Conservation (phyloP, 495 filamentous ascomycete genomes). For the Tirmania nivea region DNA sequence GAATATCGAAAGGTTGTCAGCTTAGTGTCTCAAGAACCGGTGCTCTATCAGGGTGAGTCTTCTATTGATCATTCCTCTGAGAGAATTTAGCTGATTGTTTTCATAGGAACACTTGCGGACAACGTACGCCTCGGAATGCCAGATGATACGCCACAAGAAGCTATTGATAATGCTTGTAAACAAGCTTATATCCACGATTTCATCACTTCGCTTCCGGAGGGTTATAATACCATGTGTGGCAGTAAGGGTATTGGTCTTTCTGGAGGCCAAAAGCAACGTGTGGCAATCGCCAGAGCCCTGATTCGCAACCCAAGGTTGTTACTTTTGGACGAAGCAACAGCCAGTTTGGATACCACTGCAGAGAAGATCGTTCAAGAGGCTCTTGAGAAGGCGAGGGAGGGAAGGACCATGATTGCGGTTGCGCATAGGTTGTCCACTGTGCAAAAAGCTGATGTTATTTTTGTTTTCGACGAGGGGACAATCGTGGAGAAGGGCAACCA, state of each 20-base stretch:
- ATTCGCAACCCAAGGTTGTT: conserved; percentile 48
- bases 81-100: not conserved
- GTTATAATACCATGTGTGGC: conserved; percentile 39
- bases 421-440: conserved; percentile 31
- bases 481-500: conserved; percentile 23
- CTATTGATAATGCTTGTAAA: conserved; percentile 33
- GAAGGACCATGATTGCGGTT: conserved; percentile 48
- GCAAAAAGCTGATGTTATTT: conserved; percentile 21
- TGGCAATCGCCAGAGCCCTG: conserved; percentile 55
- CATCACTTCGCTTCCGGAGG: conserved; percentile 35
- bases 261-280: conserved; percentile 56
- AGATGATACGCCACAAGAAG: conserved; percentile 23
- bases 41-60: conserved; percentile 32
- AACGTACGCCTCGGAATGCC: conserved; percentile 36
- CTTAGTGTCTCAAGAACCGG: conserved; percentile 37
- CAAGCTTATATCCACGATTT: conserved; percentile 43
- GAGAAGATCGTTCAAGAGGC: conserved; percentile 51
- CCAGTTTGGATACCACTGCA: conserved; percentile 48
- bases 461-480: conserved; percentile 21
- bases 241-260: conserved; percentile 42
- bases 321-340: conserved; percentile 61
- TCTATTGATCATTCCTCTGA: not conserved
- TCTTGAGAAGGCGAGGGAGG: conserved; percentile 36
- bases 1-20: conserved; percentile 34
- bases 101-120: conserved; percentile 27